phyloP scores from a whole-genome alignment of 495 filamentous ascomycete genomes.

The Neurospora sp. region DNA sequence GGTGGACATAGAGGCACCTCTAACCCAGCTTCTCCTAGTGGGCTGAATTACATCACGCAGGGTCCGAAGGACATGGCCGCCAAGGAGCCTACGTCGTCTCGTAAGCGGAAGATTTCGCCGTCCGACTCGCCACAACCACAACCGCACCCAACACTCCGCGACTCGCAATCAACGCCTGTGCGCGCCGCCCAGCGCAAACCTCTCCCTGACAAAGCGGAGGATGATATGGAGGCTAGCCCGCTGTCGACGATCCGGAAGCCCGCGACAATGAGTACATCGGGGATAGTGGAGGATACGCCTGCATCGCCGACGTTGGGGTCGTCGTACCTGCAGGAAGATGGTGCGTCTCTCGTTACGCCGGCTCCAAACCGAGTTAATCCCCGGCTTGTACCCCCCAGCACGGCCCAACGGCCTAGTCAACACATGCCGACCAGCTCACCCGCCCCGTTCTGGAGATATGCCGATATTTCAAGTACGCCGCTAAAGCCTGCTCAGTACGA shows the following conservation, averaged over 20 bases:
- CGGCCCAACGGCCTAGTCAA: constrained; percentile 80
- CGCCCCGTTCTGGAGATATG: constrained; percentile 95
- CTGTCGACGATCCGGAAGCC: constrained; percentile 39
- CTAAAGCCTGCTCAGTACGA: constrained; percentile 52
- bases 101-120: constrained; percentile 42
- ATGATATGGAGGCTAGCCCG: constrained; percentile 33
- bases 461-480: constrained; percentile 67
- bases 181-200: constrained; percentile 42
- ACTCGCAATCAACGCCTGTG: constrained; percentile 46
- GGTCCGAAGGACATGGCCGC: constrained; percentile 37
- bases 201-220: constrained; percentile 23
- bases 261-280: constrained; percentile 34
- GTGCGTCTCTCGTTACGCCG: constrained; percentile 62
- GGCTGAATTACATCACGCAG: constrained; percentile 39
- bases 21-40: constrained; percentile 45
- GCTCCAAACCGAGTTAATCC: constrained; percentile 77
- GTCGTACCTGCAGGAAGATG: constrained; percentile 43
- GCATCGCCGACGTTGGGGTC: constrained; percentile 66
- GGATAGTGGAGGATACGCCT: constrained; percentile 46
- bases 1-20: constrained; percentile 50
- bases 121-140: constrained; percentile 40
- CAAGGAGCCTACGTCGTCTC: constrained; percentile 28
- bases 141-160: constrained; percentile 33
- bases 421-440: constrained; percentile 93
- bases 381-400: constrained; percentile 76